These are phyloP conservation scores for Ascodesmis nigricans DNA, from an alignment of 495 filamentous ascomycete genomes.

Conservation along the genomic window DNA sequence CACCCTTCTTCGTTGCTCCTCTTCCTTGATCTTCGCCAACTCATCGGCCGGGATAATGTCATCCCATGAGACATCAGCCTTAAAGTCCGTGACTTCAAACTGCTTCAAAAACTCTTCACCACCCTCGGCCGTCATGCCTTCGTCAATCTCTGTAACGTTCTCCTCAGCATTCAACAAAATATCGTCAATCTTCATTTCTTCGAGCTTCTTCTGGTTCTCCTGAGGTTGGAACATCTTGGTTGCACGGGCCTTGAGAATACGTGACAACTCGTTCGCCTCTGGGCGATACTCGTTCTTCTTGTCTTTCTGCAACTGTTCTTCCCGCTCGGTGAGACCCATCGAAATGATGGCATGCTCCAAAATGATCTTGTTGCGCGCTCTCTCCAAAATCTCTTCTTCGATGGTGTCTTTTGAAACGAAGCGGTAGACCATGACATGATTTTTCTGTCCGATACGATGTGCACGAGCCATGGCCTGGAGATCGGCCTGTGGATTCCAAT, in stretches of 20 bases:
- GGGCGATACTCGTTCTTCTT: conserved; percentile 47
- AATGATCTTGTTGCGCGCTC: conserved; percentile 90
- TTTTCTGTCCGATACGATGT: conserved; percentile 91
- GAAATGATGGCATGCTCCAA: conserved; percentile 98
- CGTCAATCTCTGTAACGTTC: conserved; percentile 71
- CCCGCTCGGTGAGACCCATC: conserved; percentile 80
- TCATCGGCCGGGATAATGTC: conserved; percentile 92
- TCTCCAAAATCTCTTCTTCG: conserved; percentile 89
- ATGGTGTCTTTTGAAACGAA: conserved; percentile 95
- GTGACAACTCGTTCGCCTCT: conserved; percentile 24
- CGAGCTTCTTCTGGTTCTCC: conserved; percentile 82
- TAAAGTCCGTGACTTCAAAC: conserved; percentile 35
- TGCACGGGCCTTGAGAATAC: conserved; percentile 21
- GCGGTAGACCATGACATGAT: conserved; percentile 82
- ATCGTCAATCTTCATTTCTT: conserved; percentile 95
- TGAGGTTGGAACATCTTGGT: conserved; percentile 88
- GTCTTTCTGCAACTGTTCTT: conserved; percentile 27
- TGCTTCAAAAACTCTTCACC: conserved; percentile 81
- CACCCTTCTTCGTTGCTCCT: conserved; percentile 44
- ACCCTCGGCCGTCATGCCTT: conserved; percentile 75
- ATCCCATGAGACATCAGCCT: conserved; percentile 85
- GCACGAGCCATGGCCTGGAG: conserved; percentile 96
- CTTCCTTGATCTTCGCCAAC: conserved; percentile 65
- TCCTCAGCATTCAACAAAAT: conserved; percentile 91
- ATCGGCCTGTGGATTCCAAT: conserved; percentile 98